Evolutionary conservation across 306 rosid species (phyloP).

Genomic region (apple (Malus domestica)): ASM211411v1 NC_041805.1:23763001-23763500

Average conservation of each 20-base stretch:
- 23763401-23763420: slow-evolving; percentile 39
- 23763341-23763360: not conserved
- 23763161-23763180: not conserved
- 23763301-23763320: not conserved
- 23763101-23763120: not conserved
- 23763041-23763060: not conserved
- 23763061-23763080: not conserved
- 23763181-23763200: slow-evolving; percentile 46
- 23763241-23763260: slow-evolving; percentile 50
- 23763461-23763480: slow-evolving; percentile 32
- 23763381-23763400: slow-evolving; percentile 38
- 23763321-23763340: not conserved
- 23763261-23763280: slow-evolving; percentile 14
- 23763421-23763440: slow-evolving; percentile 20
- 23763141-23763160: not conserved
- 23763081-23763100: not conserved
- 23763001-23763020: not conserved
- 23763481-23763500: slow-evolving; percentile 28
- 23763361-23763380: slow-evolving; percentile 55
- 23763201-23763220: slow-evolving; percentile 65
- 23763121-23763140: not conserved
- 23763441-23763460: slow-evolving; percentile 13
- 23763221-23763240: slow-evolving; percentile 42
- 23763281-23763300: not conserved
- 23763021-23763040: not conserved